Evolutionary conservation across 345 rosid species (phyloP), one percentile per base, ranked within the genome.

Genomic region (Rhodomyrtus tomentosa): DNA sequence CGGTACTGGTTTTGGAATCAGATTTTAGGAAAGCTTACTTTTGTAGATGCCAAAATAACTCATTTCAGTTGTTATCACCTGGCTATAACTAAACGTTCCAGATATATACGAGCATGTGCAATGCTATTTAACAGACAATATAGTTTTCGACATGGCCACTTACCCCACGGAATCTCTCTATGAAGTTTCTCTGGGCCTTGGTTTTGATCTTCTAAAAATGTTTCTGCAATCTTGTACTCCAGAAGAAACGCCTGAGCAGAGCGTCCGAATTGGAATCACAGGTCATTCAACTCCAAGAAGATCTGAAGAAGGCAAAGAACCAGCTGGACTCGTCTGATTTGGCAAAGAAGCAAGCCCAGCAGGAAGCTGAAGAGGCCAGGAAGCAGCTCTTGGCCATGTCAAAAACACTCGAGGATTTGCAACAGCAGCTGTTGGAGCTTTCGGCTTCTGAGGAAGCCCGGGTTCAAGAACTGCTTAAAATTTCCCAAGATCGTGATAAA

Each of bases 401-500:
- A 54, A 86, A 85, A n/a, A 91, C 90, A 84, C 91, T 93, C 3
- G 93, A 89, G 91, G 95, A 94, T 82, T 91, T 91, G 55, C 90
- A 92, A 50, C 93, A 90, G 87, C 99, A 95, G 83, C 85, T 97
- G 25, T 53, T 87, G 76, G 99, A 97, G 87, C 89, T 96, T 56
- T 92, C 95, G 81, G 90, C 87, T 86, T 94, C 98, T 4, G 99
- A 97, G 84, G 98, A 97, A 88, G 89, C 87, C 21, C 90, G 99
- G 48, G 87, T 96, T 62, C 94, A 92, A 38, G 99, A 96, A 90
- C 96, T 97, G 81, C 92, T 95, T 25, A 90, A 94, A 83, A 90
- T 96, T 82, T 97, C 99, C 50, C 98, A 94, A 45, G 99, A 94
- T 74, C 92, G 99, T 54, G 99, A 97, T 89, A 92, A 91, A 87